Percentiles rank a stretch among this genome's conserved stretches.
Evolutionary conservation across 108 stramenopile species (phyloP).

Genomic region (Conticribra guillardii): DNA sequence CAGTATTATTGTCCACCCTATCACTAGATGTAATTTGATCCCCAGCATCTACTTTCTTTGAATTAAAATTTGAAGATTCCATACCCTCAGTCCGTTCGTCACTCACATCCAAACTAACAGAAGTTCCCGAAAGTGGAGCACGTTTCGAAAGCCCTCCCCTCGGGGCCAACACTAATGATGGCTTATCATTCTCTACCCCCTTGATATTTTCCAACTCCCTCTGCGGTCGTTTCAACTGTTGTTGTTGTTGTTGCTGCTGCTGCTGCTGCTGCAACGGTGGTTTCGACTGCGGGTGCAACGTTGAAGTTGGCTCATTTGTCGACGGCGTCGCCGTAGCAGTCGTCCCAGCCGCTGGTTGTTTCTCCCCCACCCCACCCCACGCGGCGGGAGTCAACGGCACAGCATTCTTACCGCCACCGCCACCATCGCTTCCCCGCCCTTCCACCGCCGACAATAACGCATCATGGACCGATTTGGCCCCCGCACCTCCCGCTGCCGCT

Average conservation of each 20-base stretch:
- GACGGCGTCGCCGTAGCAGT: background rate
- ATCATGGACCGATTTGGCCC: slow-evolving; percentile 40
- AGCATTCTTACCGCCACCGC: background rate
- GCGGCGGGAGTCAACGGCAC: slow-evolving; percentile 20
- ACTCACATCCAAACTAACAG: slow-evolving; percentile 4
- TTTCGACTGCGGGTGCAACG: slow-evolving; percentile 4
- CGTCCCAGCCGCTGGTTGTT: slow-evolving; percentile 8
- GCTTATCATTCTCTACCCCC: slow-evolving; percentile 6
- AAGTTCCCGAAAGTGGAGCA: background rate
- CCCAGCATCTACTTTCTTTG: background rate
- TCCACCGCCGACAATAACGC: slow-evolving; percentile 31
- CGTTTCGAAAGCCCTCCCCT: slow-evolving; percentile 12
- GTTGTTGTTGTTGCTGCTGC: background rate
- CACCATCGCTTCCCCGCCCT: slow-evolving; percentile 19
- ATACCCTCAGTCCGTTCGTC: background rate
- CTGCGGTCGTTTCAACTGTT: background rate
- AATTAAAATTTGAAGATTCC: background rate
- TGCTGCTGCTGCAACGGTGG: background rate
- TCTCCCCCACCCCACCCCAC: slow-evolving; percentile 34
- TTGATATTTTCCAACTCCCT: background rate
- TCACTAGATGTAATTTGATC: background rate
- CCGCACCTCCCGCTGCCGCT: slow-evolving; percentile 30
- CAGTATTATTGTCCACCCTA: background rate
- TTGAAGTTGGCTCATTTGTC: slow-evolving; percentile 4
- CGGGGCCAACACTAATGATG: slow-evolving; percentile 20